Evolutionary conservation across 805 yeast species (phyloP).

Genomic region (Kodamaea kakaduensis): DNA sequence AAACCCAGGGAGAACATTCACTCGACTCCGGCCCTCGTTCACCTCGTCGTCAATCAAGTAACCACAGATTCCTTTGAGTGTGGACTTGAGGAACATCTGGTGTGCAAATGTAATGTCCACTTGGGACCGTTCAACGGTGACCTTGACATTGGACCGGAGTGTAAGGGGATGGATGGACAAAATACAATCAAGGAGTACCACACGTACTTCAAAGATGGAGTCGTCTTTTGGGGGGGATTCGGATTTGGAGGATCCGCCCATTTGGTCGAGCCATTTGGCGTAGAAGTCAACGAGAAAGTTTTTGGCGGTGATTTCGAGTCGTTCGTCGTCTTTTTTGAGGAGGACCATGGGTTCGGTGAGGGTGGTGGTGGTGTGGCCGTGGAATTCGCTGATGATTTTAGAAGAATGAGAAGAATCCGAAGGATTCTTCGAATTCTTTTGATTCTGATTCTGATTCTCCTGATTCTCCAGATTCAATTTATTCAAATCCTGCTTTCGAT

Average conservation of each 20-base stretch:
- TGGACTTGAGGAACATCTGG: conserved; percentile 36
- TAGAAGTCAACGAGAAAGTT: conserved; percentile 53
- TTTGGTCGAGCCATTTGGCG: conserved; percentile 48
- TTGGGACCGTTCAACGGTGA: conserved; percentile 52
- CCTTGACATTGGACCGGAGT: conserved; percentile 48
- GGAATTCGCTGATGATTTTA: conserved; percentile 20
- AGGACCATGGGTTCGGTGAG: conserved; percentile 22
- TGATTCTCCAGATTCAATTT: neutral
- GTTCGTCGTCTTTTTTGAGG: conserved; percentile 28
- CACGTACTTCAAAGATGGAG: conserved; percentile 24
- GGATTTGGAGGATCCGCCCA: neutral
- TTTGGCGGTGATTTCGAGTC: conserved; percentile 41
- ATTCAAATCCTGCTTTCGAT: too few relatives aligned
- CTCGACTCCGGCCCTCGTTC: conserved; percentile 8
- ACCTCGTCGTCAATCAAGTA: conserved; percentile 61
- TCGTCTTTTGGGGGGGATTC: neutral
- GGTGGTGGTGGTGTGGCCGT: conserved; percentile 10
- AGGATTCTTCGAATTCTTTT: neutral
- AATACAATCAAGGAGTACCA: conserved; percentile 48
- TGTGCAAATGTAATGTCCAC: conserved; percentile 42
- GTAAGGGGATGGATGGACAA: conserved; percentile 64
- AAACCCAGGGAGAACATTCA: conserved; percentile 8
- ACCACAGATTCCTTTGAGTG: conserved; percentile 47
- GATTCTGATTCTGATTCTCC: neutral
- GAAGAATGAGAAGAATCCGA: conserved; percentile 1